Evolutionary conservation across 2,329 filamentous ascomycete genomes (phyloP), one percentile per base, ranked within the genome.

Genomic region (Rutstroemia sp.): DNA sequence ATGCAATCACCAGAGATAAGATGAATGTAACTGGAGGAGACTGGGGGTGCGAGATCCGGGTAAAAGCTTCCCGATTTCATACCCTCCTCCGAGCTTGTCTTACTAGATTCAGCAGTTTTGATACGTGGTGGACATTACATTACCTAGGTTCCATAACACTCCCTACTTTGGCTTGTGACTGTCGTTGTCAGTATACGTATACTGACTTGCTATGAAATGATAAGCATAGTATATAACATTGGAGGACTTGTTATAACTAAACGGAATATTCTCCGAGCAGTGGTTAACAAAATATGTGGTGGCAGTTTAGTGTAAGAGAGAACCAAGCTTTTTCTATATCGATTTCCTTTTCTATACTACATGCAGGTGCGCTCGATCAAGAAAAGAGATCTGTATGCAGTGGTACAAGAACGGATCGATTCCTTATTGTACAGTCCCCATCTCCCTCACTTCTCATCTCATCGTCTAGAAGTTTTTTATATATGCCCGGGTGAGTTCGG

Each of bases 301-400:
- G 30, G 10, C 10, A 34, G 30, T 34, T 34, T 34, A 12, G 30
- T 34, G 12, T 34, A 34, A 34, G 19, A 38, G 39, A 51, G 38
- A 51, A 42, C 27, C 25, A 51, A 55, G 47, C 23, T 56, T 48
- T 44, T 39, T 51, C 39, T 45, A 51, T 56, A 52, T 63, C 60
- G 63, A 63, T 62, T 58, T 59, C 57, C 57, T 63, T 65, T 58
- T 62, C 62, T 65, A 66, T 68, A 66, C 65, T 68, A 68, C 66
- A 67, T 64, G 62, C 65, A 63, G 53, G 12, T 61, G 58, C 59
- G 58, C 57, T 59, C 27, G n/a, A 41, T 38, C 27, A 58, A 58
- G 62, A 64, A 60, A 60, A 54, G 58, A 58, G 59, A 63, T 58
- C 58, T 61, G 49, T 61, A 55, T 65, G 63, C 63, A 51, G 59